Evolutionary conservation across 768 basidiomycete species (phyloP).

Genomic region (Podaxis sp.): DNA sequence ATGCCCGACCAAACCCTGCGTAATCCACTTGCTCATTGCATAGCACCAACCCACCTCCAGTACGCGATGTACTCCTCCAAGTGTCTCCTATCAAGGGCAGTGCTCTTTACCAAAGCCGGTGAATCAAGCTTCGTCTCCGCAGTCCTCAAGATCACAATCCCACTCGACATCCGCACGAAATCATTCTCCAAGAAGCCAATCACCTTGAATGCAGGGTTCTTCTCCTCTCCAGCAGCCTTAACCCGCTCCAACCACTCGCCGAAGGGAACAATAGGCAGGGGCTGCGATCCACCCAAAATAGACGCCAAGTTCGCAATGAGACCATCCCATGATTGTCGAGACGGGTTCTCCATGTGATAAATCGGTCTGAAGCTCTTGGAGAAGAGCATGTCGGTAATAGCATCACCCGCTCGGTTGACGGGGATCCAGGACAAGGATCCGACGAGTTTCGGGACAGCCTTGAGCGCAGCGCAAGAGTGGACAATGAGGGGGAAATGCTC

Average conservation of each 20-base stretch:
- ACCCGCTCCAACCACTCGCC: constrained; percentile 28
- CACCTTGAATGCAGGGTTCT: constrained; percentile 27
- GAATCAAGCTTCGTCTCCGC: constrained; percentile 20
- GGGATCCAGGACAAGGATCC: constrained; percentile 38
- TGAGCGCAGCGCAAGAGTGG: constrained; percentile 26
- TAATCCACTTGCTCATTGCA: constrained; percentile 2
- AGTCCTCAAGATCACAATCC: constrained; percentile 28
- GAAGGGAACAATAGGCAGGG: constrained; percentile 25
- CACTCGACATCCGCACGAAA: constrained; percentile 30
- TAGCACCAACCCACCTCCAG: constrained; percentile 27
- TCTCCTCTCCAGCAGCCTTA: constrained; percentile 23
- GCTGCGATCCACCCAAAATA: constrained; percentile 20
- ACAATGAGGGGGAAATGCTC: constrained; percentile 36
- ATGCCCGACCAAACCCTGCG: too few species aligned
- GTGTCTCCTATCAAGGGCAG: constrained; percentile 27
- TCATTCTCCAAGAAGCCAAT: constrained; percentile 31
- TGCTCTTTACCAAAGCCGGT: constrained; percentile 28
- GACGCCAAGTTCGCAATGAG: constrained; percentile 25
- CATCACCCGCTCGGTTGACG: constrained; percentile 28
- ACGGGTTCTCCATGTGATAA: constrained; percentile 36
- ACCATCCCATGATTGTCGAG: constrained; percentile 32
- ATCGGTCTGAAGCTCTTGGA: constrained; percentile 27
- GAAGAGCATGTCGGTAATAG: constrained; percentile 30
- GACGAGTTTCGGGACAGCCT: constrained; percentile 26
- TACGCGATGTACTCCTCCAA: constrained; percentile 30